Percentiles rank a stretch among this genome's conserved stretches.
These are phyloP conservation scores for Stentor coeruleus DNA, from an alignment of 73 alveolate genomes.

Conservation along the genomic window DNA sequence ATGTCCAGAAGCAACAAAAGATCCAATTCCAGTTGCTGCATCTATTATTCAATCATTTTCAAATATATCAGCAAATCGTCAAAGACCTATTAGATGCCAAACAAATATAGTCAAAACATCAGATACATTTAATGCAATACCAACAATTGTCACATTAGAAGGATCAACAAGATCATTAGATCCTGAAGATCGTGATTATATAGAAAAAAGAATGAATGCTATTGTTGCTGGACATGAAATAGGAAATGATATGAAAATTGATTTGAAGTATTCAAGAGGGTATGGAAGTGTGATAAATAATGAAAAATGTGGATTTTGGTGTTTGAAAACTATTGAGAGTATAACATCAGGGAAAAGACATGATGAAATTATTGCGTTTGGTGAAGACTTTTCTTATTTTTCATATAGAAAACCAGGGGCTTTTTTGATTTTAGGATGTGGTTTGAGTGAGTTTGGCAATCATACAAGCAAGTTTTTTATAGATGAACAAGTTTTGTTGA, in stretches of 20 bases:
- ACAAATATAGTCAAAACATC: conserved; percentile 38
- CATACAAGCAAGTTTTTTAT: conserved; percentile 23
- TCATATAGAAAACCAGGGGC: conserved; percentile 55
- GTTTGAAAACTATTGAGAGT: background rate
- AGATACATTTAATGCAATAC: conserved; percentile 44
- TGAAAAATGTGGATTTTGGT: background rate
- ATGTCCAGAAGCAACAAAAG: conserved; percentile 27
- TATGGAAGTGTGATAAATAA: conserved; percentile 1
- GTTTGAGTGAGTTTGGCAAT: background rate
- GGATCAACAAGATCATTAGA: conserved; percentile 51
- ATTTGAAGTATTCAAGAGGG: conserved; percentile 7
- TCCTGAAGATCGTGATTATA: conserved; percentile 16
- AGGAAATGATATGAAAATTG: conserved; percentile 13
- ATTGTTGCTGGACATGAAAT: conserved; percentile 1
- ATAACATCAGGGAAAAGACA: background rate
- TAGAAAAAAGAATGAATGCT: conserved; percentile 24
- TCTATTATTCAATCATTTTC: conserved; percentile 16
- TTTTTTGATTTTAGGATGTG: conserved; percentile 41
- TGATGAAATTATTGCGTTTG: conserved; percentile 15
- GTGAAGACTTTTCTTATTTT: conserved; percentile 66
- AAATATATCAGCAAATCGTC: conserved; percentile 22
- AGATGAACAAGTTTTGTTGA: conserved; percentile 24
- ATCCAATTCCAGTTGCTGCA: conserved; percentile 27
- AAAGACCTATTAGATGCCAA: conserved; percentile 19
- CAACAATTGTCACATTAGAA: conserved; percentile 21